phyloP scores from a whole-genome alignment of 345 rosid species.

The Trapa incisa region DNA sequence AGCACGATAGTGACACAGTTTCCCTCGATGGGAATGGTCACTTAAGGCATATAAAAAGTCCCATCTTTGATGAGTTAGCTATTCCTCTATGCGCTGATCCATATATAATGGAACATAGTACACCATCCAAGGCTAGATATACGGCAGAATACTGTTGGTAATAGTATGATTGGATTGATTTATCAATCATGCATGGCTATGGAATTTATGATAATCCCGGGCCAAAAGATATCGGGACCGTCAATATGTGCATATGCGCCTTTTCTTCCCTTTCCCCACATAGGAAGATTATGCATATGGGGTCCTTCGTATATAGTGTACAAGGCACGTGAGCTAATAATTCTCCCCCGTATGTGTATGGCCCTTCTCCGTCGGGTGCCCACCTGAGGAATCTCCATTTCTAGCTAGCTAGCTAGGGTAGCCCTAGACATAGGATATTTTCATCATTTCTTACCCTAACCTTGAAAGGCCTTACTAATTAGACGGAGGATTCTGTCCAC shows the following conservation, averaged over 20 bases:
- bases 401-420: neutral
- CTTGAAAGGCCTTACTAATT: neutral
- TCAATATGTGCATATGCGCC: no score
- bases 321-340: neutral
- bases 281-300: no score
- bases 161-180: no score
- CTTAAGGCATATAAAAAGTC: neutral
- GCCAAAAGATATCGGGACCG: no score
- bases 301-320: no score
- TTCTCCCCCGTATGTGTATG: neutral
- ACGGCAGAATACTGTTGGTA: neutral
- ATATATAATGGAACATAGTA: neutral
- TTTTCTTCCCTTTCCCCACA: no score
- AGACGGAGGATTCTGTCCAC: neutral
- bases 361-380: neutral
- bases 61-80: neutral
- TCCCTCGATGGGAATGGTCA: neutral
- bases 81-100: neutral
- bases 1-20: no score
- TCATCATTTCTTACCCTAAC: neutral
- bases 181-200: no score
- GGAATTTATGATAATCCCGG: no score
- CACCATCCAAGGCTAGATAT: neutral
- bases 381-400: neutral
- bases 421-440: neutral